These are phyloP conservation scores for Chrysoporthe austroafricana DNA, from an alignment of 2,329 filamentous ascomycete genomes.

Conservation along the genomic window DNA sequence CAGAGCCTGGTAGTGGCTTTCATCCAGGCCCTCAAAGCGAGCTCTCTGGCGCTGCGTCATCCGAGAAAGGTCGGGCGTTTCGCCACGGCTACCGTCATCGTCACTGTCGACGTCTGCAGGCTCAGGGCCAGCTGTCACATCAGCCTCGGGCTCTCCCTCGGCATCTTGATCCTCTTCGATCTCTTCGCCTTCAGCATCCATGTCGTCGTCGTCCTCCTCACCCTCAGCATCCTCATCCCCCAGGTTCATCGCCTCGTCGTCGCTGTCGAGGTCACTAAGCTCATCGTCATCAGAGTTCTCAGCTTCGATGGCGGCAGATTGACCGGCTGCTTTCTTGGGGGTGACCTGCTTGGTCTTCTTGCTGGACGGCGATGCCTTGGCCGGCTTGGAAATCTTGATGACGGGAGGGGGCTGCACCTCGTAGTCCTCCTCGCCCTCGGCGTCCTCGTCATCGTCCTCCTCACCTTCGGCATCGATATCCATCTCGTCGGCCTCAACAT, in stretches of 20 bases:
- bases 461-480: conserved; percentile 51
- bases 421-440: conserved; percentile 56
- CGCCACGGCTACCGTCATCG: conserved; percentile 51
- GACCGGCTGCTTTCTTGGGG: conserved; percentile 24
- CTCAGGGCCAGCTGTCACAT: conserved; percentile 34
- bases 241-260: conserved; percentile 51
- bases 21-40: conserved; percentile 58
- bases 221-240: conserved; percentile 40
- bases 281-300: conserved; percentile 60
- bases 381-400: conserved; percentile 54
- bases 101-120: conserved; percentile 47
- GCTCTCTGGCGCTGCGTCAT: conserved; percentile 66
- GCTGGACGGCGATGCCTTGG: conserved; percentile 35
- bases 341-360: conserved; percentile 43
- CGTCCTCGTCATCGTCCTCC: conserved; percentile 48
- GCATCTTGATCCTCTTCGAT: conserved; percentile 44
- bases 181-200: conserved; percentile 44
- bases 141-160: conserved; percentile 43
- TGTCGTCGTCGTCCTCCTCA: conserved; percentile 43
- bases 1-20: conserved; percentile 61
- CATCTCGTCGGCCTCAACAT: conserved; percentile 41
- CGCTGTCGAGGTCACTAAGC: conserved; percentile 59
- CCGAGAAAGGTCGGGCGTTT: conserved; percentile 59
- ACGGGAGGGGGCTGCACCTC: conserved; percentile 45
- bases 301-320: conserved; percentile 36